Conservation (phyloP, 129 eudicot genomes). For the Mikania micrantha region DNA sequence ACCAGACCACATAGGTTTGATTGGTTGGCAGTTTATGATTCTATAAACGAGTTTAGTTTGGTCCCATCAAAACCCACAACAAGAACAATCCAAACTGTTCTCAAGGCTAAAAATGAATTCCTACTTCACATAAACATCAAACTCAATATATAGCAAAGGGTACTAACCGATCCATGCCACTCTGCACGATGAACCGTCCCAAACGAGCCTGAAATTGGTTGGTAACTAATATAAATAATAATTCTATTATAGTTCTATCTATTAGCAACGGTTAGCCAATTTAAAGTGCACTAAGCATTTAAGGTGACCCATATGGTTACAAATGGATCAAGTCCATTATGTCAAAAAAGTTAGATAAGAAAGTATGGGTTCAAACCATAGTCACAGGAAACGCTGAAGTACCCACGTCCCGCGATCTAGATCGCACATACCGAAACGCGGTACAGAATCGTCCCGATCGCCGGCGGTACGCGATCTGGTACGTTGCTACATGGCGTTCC, state of each 20-base stretch:
- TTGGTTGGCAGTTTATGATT: background rate
- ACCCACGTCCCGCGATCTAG: no score
- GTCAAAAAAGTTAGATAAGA: no score
- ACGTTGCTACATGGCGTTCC: no score
- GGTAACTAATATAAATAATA: no score
- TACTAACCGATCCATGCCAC: constrained; percentile 98
- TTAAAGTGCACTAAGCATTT: background rate
- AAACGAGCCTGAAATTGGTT: constrained; percentile 59
- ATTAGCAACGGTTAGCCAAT: constrained; percentile 8
- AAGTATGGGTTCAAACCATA: no score
- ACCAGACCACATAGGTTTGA: background rate
- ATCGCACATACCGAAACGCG: no score
- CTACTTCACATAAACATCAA: background rate
- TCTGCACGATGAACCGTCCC: constrained; percentile 99
- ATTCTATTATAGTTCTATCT: no score
- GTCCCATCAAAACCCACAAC: background rate
- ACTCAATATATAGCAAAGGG: background rate
- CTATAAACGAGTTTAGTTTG: no score
- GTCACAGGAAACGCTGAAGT: no score
- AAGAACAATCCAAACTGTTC: background rate
- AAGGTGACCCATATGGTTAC: background rate
- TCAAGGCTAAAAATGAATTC: background rate
- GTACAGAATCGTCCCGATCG: no score
- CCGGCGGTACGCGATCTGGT: no score
- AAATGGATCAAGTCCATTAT: background rate